phyloP scores from a whole-genome alignment of 805 yeast genomes.

The Millerozyma miso region DNA sequence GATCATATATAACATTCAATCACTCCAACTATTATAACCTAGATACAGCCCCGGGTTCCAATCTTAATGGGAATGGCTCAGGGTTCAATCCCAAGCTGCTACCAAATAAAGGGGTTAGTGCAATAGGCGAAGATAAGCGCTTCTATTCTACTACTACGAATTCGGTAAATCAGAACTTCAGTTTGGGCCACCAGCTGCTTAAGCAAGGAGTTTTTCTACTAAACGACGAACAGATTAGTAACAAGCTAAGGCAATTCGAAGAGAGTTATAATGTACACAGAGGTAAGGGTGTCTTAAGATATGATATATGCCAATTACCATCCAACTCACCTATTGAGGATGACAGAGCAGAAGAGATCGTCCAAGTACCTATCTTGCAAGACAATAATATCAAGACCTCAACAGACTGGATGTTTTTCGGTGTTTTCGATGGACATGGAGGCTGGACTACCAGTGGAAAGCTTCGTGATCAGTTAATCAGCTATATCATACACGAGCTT shows the following conservation, averaged over 20 bases:
- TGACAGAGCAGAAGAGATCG: conserved; percentile 79
- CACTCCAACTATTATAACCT: conserved; percentile 38
- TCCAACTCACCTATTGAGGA: conserved; percentile 94
- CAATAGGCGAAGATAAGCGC: conserved; percentile 15
- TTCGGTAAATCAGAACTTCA: conserved; percentile 38
- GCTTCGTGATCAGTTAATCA: conserved; percentile 73
- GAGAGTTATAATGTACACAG: conserved; percentile 78
- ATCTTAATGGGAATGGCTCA: conserved; percentile 3
- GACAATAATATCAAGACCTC: conserved; percentile 50
- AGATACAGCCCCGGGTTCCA: conserved; percentile 22
- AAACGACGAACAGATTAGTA: conserved; percentile 67
- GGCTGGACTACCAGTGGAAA: conserved; percentile 93
- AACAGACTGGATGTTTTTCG: conserved; percentile 90
- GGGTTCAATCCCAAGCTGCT: conserved; percentile 14
- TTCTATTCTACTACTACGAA: conserved; percentile 40
- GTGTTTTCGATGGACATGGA: conserved; percentile 94
- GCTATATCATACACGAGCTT: conserved; percentile 71
- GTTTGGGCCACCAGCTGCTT: conserved; percentile 41
- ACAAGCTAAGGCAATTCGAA: conserved; percentile 64
- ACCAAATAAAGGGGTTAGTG: conserved; percentile 7
- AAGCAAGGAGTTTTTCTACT: conserved; percentile 56
- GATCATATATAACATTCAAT: conserved; percentile 37
- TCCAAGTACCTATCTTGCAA: conserved; percentile 64
- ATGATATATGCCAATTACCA: conserved; percentile 85
- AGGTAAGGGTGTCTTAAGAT: conserved; percentile 82